Evolutionary conservation across 2,329 filamentous ascomycete genomes (phyloP), one percentile per base, ranked within the genome.

Genomic region (Podosphaera xanthii): DNA sequence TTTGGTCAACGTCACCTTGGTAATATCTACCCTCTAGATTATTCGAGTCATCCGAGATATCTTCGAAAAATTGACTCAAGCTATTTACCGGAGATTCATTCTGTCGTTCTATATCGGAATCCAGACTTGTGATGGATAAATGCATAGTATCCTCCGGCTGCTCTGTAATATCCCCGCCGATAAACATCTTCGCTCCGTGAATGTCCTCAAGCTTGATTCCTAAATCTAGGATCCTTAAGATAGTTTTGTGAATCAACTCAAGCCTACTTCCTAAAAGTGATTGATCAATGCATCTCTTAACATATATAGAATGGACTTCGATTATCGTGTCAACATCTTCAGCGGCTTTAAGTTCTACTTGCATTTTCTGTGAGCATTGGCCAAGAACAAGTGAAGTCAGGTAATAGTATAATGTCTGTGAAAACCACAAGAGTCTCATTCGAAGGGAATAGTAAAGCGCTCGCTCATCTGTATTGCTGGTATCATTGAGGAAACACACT

Each of bases 301-400:
- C 72, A 65, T 84, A 91, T 0, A 70, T 68, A 3, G 77, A 71
- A 67, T 95, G 89, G 0, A 82, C 76, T 1, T 71, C 71, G 34
- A 89, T 82, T 86, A 96, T 94, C 34, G 78, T 78, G 67, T 96
- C 88, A 8, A 96, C 80, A 64, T 91, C 87, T 34, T 77, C 75
- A 0, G 87, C 81, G 4, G 73, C 71, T 12, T 71, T 70, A 58
- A 96, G 75, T 0, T 76, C 73, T 2, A 70, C 68, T 4, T 72
- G 72, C 72, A 96, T 77, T 36, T 74, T 72, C 1, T 70, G 66
- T 1, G 76, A 78, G 31, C 81, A 75, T 0, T 81, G 78, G 0
- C 76, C 77, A 0, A 94, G 75, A 0, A 90, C 85, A 1, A 88
- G 76, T 14, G 81, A 83, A 2, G 82, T 83, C 3, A 94, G 72